Evolutionary conservation across 2,329 filamentous ascomycete genomes (phyloP), one percentile per base, ranked within the genome.

Genomic region (Talaromyces sp.): DNA sequence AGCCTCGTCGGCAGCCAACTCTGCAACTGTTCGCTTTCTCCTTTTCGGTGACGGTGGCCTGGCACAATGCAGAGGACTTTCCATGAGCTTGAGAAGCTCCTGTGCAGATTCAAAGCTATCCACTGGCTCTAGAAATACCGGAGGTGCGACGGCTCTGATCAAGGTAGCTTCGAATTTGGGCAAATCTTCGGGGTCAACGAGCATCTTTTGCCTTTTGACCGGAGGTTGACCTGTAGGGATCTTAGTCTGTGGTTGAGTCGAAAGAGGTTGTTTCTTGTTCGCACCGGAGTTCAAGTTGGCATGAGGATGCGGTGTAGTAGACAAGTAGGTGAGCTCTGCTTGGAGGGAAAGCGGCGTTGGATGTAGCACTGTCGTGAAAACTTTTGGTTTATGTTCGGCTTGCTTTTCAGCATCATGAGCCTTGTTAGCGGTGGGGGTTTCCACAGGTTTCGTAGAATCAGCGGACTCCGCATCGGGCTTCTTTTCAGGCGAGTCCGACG

Each of bases 1-100:
- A 0, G 95, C 94, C 79, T 99, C 93, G 73, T 99, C 95, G 8
- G 94, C 94, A 9, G 92, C 95, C 81, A 98, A 87, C 75, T 99
- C 94, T 9, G 95, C 95, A 19, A 96, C 89, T 0, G 95, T 99
- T 68, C 94, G 88, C 83, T 99, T 98, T 65, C 95, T 85, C 8
- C 89, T 89, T 83, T 97, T 97, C 3, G 93, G 93, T 66, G 90
- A 86, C 0, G 95, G 94, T 10, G 92, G 89, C 50, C 87, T 83
- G 59, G 90, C 86, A 35, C 87, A 86, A 75, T 97, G 91, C 64
- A 92, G 87, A 7, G 93, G 90, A 75, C 96, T 91, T 22, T 87
- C 84, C 70, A 94, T 82, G 19, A 85, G 82, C 35, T 92, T 87
- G 3, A 98, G 83, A 3, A 96, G 83, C 11, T 84, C 83, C 57